Evolutionary conservation across 2,329 filamentous ascomycete genomes (phyloP).

Genomic region (Thelonectria rubi): DNA sequence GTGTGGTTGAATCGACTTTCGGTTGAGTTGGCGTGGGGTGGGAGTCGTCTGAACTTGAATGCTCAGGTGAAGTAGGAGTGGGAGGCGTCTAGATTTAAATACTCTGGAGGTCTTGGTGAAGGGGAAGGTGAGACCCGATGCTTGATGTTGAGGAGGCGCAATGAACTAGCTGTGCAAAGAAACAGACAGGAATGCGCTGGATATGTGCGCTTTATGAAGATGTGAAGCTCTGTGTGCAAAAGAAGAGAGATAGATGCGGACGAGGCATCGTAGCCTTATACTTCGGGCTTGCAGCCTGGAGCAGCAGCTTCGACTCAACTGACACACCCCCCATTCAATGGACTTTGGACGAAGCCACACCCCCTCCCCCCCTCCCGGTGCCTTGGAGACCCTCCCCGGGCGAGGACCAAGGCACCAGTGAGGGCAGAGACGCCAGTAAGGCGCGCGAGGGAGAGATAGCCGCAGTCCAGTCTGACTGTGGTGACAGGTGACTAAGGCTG

Average conservation of each 20-base stretch:
- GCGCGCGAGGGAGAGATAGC: conserved; percentile 40
- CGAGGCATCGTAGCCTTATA: conserved; percentile 67
- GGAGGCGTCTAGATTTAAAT: conserved; percentile 14
- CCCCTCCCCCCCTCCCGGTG: conserved; percentile 22
- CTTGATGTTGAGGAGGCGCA: conserved; percentile 28
- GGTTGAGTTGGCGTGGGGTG: conserved; percentile 13
- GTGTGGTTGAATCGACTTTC: conserved; percentile 15
- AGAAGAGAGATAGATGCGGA: conserved; percentile 43
- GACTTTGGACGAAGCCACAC: conserved; percentile 23
- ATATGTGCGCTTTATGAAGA: conserved; percentile 29
- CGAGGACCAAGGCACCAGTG: conserved; percentile 44
- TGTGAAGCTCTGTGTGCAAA: conserved; percentile 36
- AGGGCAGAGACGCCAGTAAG: conserved; percentile 43
- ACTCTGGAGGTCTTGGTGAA: neutral
- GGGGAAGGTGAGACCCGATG: conserved; percentile 23
- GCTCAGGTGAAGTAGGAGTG: conserved; percentile 2
- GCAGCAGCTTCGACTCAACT: conserved; percentile 30
- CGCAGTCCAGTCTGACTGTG: conserved; percentile 46
- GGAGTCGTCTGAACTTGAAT: conserved; percentile 14
- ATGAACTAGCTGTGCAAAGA: conserved; percentile 34
- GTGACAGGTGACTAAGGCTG: conserved; percentile 45
- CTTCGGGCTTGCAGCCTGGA: conserved; percentile 46
- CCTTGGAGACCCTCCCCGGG: conserved; percentile 28
- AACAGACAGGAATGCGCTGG: conserved; percentile 29
- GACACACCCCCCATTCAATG: conserved; percentile 33